Conservation (phyloP, 345 rosid genomes). For the Gossypium longicalyx region DNA sequence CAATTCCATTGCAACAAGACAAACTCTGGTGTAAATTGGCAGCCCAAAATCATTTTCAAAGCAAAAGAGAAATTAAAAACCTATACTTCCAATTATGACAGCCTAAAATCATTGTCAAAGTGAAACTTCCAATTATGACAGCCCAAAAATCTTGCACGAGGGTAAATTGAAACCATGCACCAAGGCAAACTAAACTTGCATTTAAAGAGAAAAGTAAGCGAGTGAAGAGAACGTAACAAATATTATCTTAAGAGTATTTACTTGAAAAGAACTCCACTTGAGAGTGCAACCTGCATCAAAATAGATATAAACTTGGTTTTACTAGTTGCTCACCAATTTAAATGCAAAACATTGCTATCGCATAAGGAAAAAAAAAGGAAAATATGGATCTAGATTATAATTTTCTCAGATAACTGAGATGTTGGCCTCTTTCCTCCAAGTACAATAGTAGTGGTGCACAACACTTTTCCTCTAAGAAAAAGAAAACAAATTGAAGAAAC, state of each 20-base stretch:
- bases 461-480: constrained; percentile 59
- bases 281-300: constrained; percentile 67
- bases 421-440: constrained; percentile 97
- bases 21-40: neutral
- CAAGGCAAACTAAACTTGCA: no score
- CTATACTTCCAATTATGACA: no score
- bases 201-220: no score
- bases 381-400: constrained; percentile 33
- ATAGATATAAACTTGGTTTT: neutral
- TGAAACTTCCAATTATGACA: no score
- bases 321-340: constrained; percentile 7
- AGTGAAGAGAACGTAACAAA: no score
- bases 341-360: neutral
- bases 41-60: no score
- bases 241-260: no score
- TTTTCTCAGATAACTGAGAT: constrained; percentile 83
- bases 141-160: no score
- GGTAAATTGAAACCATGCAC: no score
- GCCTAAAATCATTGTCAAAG: no score
- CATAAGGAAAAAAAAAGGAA: neutral
- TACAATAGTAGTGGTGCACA: constrained; percentile 92
- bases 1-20: neutral
- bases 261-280: constrained; percentile 78
- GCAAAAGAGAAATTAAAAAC: no score
- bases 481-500: neutral